Evolutionary conservation across 768 basidiomycete species (phyloP), one percentile per base, ranked within the genome.

Genomic region (Stropharia rugosoannulata): DNA sequence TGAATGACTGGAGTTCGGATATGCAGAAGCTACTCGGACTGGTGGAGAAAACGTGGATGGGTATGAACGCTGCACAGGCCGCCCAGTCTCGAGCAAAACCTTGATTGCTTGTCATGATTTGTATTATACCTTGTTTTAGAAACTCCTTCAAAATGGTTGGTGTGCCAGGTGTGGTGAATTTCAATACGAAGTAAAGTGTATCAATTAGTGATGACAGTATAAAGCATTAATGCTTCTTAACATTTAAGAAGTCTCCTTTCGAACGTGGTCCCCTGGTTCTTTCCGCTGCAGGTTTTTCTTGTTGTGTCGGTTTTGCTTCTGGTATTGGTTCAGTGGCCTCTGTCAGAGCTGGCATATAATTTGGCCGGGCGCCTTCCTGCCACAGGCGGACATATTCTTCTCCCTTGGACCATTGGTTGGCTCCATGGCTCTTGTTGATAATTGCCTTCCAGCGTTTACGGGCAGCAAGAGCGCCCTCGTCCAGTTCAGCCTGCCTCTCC

Each of bases 21-120:
- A 93, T 99, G 83, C 90, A 89, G 65, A 94, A 90, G 73, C 74
- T 99, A 65, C 78, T 99, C 57, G 83, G 89, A 15, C 73, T 97
- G 40, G 91, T 95, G 12, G 97, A 99, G 76, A 98, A 98, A 83
- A 94, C 93, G n/a, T 97, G 95, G 92, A 94, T 94, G 92, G 89
- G 89, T 37, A 87, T 94, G 82, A 93, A 93, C 61, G 91, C 92
- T 35, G 91, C 92, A 10, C 83, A 90, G 68, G 91, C 92, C 45
- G 91, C 91, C 18, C 89, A 90, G 62, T 84, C 89, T 48, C 78
- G 85, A 57, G 74, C 76, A 58, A 80, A 78, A 59, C 64, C 73
- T 51, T 73, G 64, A 57, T 58, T 8, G 39, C 49, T 59, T 43
- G 60, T 46, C 55, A 12, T 47, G n/a, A 52, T 57, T 46, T 60